Percentiles rank a stretch among this genome's conserved stretches.
Conservation (phyloP, 768 basidiomycete species). For the Amanita thiersii region DNA sequence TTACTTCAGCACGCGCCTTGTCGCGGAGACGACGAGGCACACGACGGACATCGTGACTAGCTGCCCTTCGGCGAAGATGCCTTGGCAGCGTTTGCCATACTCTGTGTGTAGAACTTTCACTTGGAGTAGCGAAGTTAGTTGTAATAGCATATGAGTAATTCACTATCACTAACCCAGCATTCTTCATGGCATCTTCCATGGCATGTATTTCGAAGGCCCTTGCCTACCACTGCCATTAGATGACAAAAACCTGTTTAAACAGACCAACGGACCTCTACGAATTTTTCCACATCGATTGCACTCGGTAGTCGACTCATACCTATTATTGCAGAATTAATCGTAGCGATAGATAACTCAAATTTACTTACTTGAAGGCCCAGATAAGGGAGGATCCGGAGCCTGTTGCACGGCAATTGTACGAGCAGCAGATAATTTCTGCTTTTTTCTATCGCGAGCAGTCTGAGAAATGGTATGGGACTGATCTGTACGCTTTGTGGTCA, state of each 20-base stretch:
- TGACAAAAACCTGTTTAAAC: conserved; percentile 1
- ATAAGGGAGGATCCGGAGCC: conserved; percentile 9
- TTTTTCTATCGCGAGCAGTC: conserved; percentile 56
- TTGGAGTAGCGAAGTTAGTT: conserved; percentile 21
- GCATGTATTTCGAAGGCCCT: conserved; percentile 85
- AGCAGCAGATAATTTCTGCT: conserved; percentile 52
- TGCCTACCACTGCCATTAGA: conserved; percentile 39
- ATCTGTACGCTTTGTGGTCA: conserved; percentile 32
- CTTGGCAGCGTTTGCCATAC: conserved; percentile 93
- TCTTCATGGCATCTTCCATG: conserved; percentile 83
- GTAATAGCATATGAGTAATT: not conserved
- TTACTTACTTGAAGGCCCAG: conserved; percentile 1
- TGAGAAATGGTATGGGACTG: conserved; percentile 20
- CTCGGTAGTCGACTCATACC: conserved; percentile 58
- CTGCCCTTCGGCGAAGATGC: conserved; percentile 85
- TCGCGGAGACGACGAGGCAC: conserved; percentile 80
- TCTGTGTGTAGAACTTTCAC: conserved; percentile 64
- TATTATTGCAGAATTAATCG: conserved; percentile 17
- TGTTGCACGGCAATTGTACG: conserved; percentile 61
- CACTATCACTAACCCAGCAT: conserved; percentile 45
- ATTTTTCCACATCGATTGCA: conserved; percentile 80
- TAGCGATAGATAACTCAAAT: not conserved
- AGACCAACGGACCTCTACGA: conserved; percentile 56
- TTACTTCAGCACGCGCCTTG: conserved; percentile 78
- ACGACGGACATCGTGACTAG: conserved; percentile 88